Evolutionary conservation across 345 rosid species (phyloP).

Genomic region (thale cress (Arabidopsis thaliana)): DNA sequence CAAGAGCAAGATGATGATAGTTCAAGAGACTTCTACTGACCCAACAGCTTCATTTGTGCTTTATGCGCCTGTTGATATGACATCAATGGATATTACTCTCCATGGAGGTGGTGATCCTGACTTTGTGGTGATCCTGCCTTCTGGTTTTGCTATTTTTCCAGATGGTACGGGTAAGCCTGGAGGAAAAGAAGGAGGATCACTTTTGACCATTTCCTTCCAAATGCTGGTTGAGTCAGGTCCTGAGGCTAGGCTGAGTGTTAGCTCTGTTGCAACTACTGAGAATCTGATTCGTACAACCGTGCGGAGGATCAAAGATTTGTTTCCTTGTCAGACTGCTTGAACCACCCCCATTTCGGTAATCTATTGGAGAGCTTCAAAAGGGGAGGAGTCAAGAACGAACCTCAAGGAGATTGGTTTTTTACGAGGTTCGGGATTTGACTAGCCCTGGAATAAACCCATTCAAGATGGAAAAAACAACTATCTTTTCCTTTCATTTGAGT

Average conservation of each 20-base stretch:
- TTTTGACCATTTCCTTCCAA: constrained; percentile 79
- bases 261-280: constrained; percentile 85
- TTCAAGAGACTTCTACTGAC: constrained; percentile 69
- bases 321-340: constrained; percentile 51
- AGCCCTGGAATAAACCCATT: constrained; percentile 18
- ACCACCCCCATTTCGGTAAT: constrained; percentile 20
- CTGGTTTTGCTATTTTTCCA: constrained; percentile 68
- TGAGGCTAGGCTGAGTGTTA: constrained; percentile 62
- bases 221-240: constrained; percentile 70
- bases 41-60: constrained; percentile 61
- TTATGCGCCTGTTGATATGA: constrained; percentile 65
- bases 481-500: neutral
- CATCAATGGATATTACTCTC: constrained; percentile 53
- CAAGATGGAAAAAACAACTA: neutral
- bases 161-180: constrained; percentile 43
- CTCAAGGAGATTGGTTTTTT: constrained; percentile 40
- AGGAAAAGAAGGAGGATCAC: constrained; percentile 58
- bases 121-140: constrained; percentile 64
- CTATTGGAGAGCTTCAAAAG: constrained; percentile 37
- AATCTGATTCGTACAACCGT: constrained; percentile 71
- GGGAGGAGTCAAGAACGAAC: constrained; percentile 88
- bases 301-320: constrained; percentile 66
- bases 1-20: constrained; percentile 61
- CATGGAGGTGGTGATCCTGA: constrained; percentile 62
- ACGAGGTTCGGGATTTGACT: constrained; percentile 89